Base-by-base conservation (phyloP, 2,329 filamentous ascomycete genomes). In the Cryoendolithus antarcticus region DNA sequence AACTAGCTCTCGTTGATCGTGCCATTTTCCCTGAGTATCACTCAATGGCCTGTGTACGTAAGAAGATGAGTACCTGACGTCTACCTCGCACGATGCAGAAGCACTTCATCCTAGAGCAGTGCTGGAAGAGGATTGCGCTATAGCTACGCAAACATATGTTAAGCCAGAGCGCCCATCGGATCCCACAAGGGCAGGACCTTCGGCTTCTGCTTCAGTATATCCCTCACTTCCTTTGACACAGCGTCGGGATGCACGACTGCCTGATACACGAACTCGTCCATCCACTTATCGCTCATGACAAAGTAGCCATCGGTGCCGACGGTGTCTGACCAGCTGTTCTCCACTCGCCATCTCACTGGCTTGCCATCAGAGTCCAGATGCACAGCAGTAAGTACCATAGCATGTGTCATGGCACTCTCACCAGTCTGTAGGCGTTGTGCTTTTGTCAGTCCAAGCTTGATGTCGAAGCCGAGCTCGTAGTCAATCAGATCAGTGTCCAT, bases 351-450 rank as follows among this genome's bases (percentile, higher is more conserved):
- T 33, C 86, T 67, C 1, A 86, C 73, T 2, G 76, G 70, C 59
- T 75, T 72, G 1, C 75, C 77, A 43, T 74, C 62, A 21, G 71
- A 66, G 43, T 82, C 79, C 2, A 93, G 59, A 55, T 94, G 86
- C 34, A 93, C 86, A 1, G 76, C 86, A 2, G 85, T 93, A 45
- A 94, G 62, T 0, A 93, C 84, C 86, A 93, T 93, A 4, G 86
- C 86, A 53, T 93, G 86, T 1, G 86, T 93, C 86, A 94, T 93
- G 37, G 75, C 71, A 39, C 74, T 80, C 62, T 93, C 86, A 8
- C 82, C 77, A 0, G 79, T 80, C 51, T 73, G 67, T 34, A 94
- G 64, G 3, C 86, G 67, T 51, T 85, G 73, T 1, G 81, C 80
- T 62, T 93, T 93, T 52, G 66, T 75, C 72, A 93, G 71, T 11